Base-by-base conservation (phyloP, 31 red algal species). In the Bonnemaisonia californica region DNA sequence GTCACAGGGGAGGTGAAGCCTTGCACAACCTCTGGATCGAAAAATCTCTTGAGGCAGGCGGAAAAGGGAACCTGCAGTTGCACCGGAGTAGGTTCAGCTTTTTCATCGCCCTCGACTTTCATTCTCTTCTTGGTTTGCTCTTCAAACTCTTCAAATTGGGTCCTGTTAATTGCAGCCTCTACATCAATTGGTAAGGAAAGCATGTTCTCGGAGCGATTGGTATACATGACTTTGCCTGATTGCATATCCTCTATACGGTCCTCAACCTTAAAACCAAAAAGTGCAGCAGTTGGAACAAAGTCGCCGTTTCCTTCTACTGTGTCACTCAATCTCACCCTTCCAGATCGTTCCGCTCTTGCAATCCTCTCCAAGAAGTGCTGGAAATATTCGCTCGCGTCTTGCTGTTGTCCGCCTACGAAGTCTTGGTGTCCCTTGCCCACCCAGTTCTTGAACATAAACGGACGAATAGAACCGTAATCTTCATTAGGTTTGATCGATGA, bases 361-460 rank as follows among this genome's bases (percentile, higher is more conserved):
- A 94, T 64, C 65, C 71, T 79, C 13, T 89, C 88, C 26, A 98
- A 80, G 19, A 98, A 80, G 69, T 92, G 71, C 75, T 98, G 88
- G 27, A 92, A 86, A 70, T 95, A 98, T 71, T 98, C 96, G 29
- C 73, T 74, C 23, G 96, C 96, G 64, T 98, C 96, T 74, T 98
- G 96, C 66, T 98, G 96, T 22, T 70, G 56, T 34, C 28, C 42
- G 38, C 88, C 90, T 55, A 83, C 67, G 57, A 98, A 98, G 67
- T 98, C 92, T 0, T 83, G 59, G 61, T 94, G 88, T 23, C 90
- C 87, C 54, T 79, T 90, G 11, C 92, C 96, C 23, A 98, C 64
- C 16, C 95, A 57, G 31, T 41, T 68, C 87, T 98, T 91, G 42
- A 92, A 95, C 89, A 87, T 88, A 32, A 89, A 89, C 56, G 94